phyloP scores from a whole-genome alignment of 139 green algal genomes.

The Coelastrella sp. region DNA sequence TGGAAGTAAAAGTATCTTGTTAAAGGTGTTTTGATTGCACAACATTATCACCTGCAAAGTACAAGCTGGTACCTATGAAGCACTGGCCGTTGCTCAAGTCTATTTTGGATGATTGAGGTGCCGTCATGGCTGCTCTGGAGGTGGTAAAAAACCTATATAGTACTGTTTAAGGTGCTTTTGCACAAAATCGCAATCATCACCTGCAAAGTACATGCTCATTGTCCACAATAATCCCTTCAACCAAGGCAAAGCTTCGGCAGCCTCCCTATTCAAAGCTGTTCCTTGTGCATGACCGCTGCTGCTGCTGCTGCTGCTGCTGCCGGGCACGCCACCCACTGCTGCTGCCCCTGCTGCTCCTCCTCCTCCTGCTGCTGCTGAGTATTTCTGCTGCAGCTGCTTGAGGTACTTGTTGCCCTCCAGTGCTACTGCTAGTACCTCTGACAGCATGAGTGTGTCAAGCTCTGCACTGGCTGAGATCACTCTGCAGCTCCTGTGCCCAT shows the following conservation, averaged over 20 bases:
- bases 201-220: slow-evolving; percentile 81
- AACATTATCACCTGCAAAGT: no score
- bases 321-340: background rate
- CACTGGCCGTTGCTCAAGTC: no score
- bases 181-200: slow-evolving; percentile 26
- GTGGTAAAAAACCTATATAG: no score
- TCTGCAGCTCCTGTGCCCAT: background rate
- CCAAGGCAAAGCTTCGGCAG: slow-evolving; percentile 47
- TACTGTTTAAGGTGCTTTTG: background rate
- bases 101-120: no score
- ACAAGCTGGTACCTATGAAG: no score
- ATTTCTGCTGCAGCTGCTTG: background rate
- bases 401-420: background rate
- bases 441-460: slow-evolving; percentile 24
- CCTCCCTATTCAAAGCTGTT: slow-evolving; percentile 14
- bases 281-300: slow-evolving; percentile 12
- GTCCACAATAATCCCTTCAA: slow-evolving; percentile 80
- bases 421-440: background rate
- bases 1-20: no score
- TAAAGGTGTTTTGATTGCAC: no score
- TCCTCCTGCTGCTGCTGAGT: background rate
- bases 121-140: no score
- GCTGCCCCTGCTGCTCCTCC: background rate
- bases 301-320: slow-evolving; percentile 8
- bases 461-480: slow-evolving; percentile 15